Base-by-base conservation (phyloP, 2,329 filamentous ascomycete species). In the Monosporascus ibericus region DNA sequence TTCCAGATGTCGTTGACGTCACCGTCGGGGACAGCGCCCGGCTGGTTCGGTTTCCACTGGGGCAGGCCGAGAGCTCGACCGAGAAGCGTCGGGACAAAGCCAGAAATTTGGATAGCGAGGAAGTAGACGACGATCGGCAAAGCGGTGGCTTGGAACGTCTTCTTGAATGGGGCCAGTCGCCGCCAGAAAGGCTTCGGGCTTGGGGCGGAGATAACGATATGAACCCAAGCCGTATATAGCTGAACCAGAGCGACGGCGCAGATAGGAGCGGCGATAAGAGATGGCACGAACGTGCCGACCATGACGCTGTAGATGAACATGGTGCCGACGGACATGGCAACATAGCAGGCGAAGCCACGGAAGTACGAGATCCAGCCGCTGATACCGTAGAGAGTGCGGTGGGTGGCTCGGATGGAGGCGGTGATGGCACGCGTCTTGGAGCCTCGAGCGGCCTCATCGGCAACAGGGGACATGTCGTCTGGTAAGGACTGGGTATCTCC, bases 141-240 rank as follows among this genome's bases (percentile, higher is more conserved):
- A 55, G 82, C 85, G 56, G 90, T 85, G 53, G 87, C 84, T 63
- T 81, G 77, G 73, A 86, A 87, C 49, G 82, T 77, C 64, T 76
- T 77, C 60, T 77, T 76, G 67, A 84, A 81, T 46, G 82, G 72
- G 17, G 87, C 85, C 49, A 95, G 78, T 52, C 90, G 87, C 63
- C 78, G 74, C 71, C 80, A 88, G 75, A 86, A 90, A 60, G 72
- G 73, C 67, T 81, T 79, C 47, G 75, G 65, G 52, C 80, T 85
- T 5, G 84, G 82, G 50, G 82, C 76, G 2, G 89, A 85, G 65
- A 96, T 91, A 66, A 95, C 82, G 63, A 88, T 85, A 69, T 96
- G 90, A 3, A 91, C 88, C 90, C 91, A 96, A 50, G 83, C 80
- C 60, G 92, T 81, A 67, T 83, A 80, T 54, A 92, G 69, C 63